These are phyloP conservation scores for Dendrobium chrysotoxum DNA, from an alignment of 106 monocot genomes.

Conservation along the genomic window DNA sequence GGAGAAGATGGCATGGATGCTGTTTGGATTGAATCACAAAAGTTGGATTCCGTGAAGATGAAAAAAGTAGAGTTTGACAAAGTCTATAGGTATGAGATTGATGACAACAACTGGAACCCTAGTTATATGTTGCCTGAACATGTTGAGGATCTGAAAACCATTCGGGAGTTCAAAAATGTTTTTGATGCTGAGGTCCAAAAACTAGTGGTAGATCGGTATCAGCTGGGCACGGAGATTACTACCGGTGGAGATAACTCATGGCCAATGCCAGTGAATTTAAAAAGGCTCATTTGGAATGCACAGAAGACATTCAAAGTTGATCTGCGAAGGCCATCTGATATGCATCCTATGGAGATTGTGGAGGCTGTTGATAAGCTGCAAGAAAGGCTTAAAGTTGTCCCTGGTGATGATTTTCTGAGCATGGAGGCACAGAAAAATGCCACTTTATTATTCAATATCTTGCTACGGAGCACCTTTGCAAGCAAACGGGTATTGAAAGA, in stretches of 20 bases:
- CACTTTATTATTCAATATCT: conserved; percentile 89
- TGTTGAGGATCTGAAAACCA: conserved; percentile 92
- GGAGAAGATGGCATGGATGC: conserved; percentile 99
- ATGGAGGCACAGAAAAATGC: conserved; percentile 99
- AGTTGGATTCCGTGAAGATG: conserved; percentile 92
- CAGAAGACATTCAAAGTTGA: conserved; percentile 98
- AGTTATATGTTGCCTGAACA: conserved; percentile 88
- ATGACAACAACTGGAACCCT: conserved; percentile 83
- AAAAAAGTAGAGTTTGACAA: conserved; percentile 78
- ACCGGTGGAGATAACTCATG: conserved; percentile 85
- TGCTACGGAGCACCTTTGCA: conserved; percentile 94
- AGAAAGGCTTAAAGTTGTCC: conserved; percentile 95
- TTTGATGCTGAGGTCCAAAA: conserved; percentile 98
- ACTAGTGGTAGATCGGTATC: conserved; percentile 76
- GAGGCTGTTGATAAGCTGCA: conserved; percentile 97
- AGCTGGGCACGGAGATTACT: conserved; percentile 84
- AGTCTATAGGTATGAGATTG: conserved; percentile 77
- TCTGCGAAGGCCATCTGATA: conserved; percentile 82
- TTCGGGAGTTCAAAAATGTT: conserved; percentile 84
- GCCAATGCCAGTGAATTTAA: conserved; percentile 95
- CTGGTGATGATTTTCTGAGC: conserved; percentile 92
- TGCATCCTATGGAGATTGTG: conserved; percentile 99
- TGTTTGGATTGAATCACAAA: conserved; percentile 95
- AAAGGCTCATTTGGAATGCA: conserved; percentile 97
- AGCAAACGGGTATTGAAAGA: conserved; percentile 95